Evolutionary conservation across 768 basidiomycete genomes (phyloP), one percentile per base, ranked within the genome.

Genomic region (Termitomyces sp.): DNA sequence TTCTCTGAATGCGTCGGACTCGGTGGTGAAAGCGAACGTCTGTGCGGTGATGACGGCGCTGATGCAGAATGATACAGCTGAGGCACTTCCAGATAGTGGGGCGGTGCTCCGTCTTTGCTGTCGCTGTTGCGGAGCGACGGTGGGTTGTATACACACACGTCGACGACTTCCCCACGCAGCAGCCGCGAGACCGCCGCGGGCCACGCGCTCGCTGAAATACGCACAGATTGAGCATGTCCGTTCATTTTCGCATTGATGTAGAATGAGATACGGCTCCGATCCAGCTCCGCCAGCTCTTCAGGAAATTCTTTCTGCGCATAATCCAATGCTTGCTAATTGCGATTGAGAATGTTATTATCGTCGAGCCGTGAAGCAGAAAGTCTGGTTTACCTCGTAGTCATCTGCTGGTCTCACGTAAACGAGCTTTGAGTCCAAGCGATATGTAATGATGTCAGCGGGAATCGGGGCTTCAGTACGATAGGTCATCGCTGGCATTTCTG

Each of bases 171-270:
- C 27, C 76, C 79, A 19, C 75, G 70, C 7, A 74, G 50, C 51
- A 84, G 62, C 52, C 72, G 70, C 1, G 72, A 56, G 11, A 75
- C 60, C 5, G 81, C 68, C 2, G 68, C 68, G 5, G 69, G 58
- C 84, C 84, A 85, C 35, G 76, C 84, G 35, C 67, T 75, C 43
- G 70, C 79, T 39, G 74, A 84, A 63, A 82, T 85, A 54, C 74
- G 75, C 39, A 79, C 79, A 25, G 64, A 68, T 46, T 72, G 64
- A 55, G 66, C 55, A 47, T 70, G 59, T 0, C 70, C 68, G 10
- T 71, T 67, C 28, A 73, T 63, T 2, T 68, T 61, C 4, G 73
- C 70, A 23, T 61, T 65, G 16, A 79, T 64, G 30, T 70, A 72
- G 59, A 85, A 79, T 5, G 73, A 68, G 5, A 85, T 76, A 1